phyloP scores from a whole-genome alignment of 768 basidiomycete species.

The Hericium rajendrae region DNA sequence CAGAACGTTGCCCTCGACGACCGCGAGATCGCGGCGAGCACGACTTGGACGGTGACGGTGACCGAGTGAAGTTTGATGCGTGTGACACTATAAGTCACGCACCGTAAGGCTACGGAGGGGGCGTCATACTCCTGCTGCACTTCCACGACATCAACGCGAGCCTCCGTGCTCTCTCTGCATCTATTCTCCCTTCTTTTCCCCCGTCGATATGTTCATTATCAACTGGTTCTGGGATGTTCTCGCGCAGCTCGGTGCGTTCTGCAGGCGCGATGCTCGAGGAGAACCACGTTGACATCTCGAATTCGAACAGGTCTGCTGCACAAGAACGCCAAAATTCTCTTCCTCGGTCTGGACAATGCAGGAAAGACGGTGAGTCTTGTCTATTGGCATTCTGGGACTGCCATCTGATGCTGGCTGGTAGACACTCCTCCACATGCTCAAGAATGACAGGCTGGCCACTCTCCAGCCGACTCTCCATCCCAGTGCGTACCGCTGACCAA shows the following conservation, averaged over 20 bases:
- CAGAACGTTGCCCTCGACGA: too few relatives aligned
- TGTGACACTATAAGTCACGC: background rate
- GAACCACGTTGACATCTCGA: background rate
- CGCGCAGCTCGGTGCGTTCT: slow-evolving; percentile 72
- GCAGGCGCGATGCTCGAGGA: background rate
- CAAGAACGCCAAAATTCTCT: slow-evolving; percentile 99
- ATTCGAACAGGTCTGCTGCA: slow-evolving; percentile 61
- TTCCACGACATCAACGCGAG: slow-evolving; percentile 5
- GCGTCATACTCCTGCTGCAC: background rate
- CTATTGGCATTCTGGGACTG: background rate
- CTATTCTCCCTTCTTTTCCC: slow-evolving; percentile 10
- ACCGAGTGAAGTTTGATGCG: background rate
- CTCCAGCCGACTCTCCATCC: slow-evolving; percentile 98
- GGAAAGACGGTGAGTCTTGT: slow-evolving; percentile 80
- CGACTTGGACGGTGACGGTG: too few relatives aligned
- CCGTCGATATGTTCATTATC: slow-evolving; percentile 62
- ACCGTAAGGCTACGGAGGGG: background rate
- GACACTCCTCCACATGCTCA: slow-evolving; percentile 98
- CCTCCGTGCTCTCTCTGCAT: slow-evolving; percentile 1
- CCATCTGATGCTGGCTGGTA: slow-evolving; percentile 20
- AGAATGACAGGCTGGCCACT: slow-evolving; percentile 96
- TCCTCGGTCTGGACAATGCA: slow-evolving; percentile 97
- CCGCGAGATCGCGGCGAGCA: too few relatives aligned
- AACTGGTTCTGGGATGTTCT: slow-evolving; percentile 98
- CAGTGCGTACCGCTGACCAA: slow-evolving; percentile 47